Percentiles rank a stretch among this genome's conserved stretches.
These are phyloP conservation scores for Hydnomerulius pinastri DNA, from an alignment of 768 basidiomycete genomes.

Conservation along the genomic window DNA sequence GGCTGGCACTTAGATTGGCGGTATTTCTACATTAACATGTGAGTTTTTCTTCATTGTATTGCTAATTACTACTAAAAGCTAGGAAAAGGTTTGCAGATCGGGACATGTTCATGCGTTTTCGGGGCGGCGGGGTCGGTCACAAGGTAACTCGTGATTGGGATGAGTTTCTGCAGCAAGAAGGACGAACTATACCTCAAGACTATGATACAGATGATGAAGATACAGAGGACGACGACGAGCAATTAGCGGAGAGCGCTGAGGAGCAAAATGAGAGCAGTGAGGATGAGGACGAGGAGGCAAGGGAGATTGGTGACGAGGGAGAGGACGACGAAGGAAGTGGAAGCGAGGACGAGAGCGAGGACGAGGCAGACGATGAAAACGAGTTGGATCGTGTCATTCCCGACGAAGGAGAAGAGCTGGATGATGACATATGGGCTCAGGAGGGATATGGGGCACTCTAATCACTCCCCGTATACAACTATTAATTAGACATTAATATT, in stretches of 20 bases:
- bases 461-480: background rate
- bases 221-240: background rate
- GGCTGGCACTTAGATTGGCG: too few species aligned
- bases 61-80: background rate
- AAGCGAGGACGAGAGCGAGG: background rate
- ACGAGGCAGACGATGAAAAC: background rate
- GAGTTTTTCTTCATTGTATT: background rate
- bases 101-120: slow-evolving; percentile 32
- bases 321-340: background rate
- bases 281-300: background rate
- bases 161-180: background rate
- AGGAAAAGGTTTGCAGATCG: slow-evolving; percentile 38
- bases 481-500: background rate
- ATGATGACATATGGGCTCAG: background rate
- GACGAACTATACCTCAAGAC: background rate
- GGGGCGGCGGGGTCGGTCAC: slow-evolving; percentile 35
- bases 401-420: slow-evolving; percentile 2
- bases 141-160: slow-evolving; percentile 4
- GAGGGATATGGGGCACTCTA: slow-evolving; percentile 5
- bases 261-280: background rate
- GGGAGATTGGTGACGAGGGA: background rate
- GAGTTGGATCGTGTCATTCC: background rate
- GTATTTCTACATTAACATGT: too few species aligned
- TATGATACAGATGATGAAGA: background rate
- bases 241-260: background rate